These are phyloP conservation scores for Chenopodium berlandieri DNA, from an alignment of 148 eudicot genomes.

Conservation along the genomic window DNA sequence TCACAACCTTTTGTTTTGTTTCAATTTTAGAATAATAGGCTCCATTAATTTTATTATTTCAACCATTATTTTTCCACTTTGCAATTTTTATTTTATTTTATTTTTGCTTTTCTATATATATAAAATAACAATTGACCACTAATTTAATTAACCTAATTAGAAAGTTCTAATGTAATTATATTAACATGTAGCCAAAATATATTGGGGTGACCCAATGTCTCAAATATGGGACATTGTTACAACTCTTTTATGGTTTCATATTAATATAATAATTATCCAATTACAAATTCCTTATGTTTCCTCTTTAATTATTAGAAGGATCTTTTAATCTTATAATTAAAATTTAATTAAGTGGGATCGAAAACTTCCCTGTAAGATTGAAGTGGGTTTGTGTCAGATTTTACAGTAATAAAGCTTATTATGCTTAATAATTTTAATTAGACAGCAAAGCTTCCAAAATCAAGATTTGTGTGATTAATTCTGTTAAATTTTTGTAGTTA, in stretches of 20 bases:
- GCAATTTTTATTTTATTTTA: not conserved
- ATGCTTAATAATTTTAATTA: not conserved
- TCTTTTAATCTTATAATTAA: not conserved
- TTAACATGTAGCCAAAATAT: conserved; percentile 9
- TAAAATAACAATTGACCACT: conserved; percentile 18
- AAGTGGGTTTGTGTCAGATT: conserved; percentile 34
- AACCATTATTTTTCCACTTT: not conserved
- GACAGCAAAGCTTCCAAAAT: conserved; percentile 16
- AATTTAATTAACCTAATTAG: conserved; percentile 12
- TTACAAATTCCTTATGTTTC: conserved; percentile 5
- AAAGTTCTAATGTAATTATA: conserved; percentile 7
- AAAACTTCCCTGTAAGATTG: conserved; percentile 22
- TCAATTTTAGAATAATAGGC: conserved; percentile 29
- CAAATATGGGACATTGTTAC: conserved; percentile 17
- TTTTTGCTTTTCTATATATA: too few relatives aligned
- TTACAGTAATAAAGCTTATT: conserved; percentile 29
- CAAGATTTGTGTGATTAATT: not conserved
- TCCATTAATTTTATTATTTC: not conserved
- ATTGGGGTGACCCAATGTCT: conserved; percentile 23
- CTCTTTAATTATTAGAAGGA: conserved; percentile 5
- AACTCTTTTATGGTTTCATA: not conserved
- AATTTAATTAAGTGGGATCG: conserved; percentile 16
- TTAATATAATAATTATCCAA: conserved; percentile 19
- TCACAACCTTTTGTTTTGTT: conserved; percentile 47
- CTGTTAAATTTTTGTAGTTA: not conserved